Conservation (phyloP, 345 rosid species). For the Aquilaria sinensis region DNA sequence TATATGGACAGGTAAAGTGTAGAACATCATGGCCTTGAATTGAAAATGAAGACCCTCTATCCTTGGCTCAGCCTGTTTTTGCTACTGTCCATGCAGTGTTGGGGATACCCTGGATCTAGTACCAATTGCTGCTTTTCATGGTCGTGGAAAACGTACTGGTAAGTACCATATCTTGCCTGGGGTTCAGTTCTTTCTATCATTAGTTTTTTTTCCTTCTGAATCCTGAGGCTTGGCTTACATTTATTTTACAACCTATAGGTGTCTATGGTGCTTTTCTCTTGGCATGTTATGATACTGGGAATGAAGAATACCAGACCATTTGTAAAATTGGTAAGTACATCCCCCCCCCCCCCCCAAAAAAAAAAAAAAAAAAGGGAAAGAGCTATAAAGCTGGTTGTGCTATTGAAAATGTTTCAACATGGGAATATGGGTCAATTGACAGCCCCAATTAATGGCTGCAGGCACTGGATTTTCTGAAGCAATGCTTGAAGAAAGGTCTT, state of each 20-base stretch:
- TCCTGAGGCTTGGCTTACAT: constrained; percentile 13
- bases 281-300: constrained; percentile 77
- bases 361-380: too few relatives aligned
- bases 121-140: constrained; percentile 94
- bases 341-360: too few relatives aligned
- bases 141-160: constrained; percentile 96
- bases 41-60: not conserved
- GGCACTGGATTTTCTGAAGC: constrained; percentile 92
- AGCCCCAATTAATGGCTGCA: constrained; percentile 3
- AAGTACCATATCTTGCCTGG: constrained; percentile 3
- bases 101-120: constrained; percentile 96
- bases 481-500: constrained; percentile 75
- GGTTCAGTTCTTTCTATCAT: not conserved
- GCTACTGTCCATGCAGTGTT: constrained; percentile 39
- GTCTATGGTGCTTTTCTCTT: constrained; percentile 92
- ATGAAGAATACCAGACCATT: constrained; percentile 88
- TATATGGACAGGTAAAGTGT: constrained; percentile 72
- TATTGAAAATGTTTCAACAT: too few relatives aligned
- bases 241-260: constrained; percentile 33
- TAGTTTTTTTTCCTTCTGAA: not conserved
- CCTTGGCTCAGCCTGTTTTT: not conserved
- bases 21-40: not conserved
- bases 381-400: too few relatives aligned
- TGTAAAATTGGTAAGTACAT: constrained; percentile 76
- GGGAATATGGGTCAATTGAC: too few relatives aligned